Evolutionary conservation across 768 basidiomycete species (phyloP).

Genomic region (Termitomyces sp.): DNA sequence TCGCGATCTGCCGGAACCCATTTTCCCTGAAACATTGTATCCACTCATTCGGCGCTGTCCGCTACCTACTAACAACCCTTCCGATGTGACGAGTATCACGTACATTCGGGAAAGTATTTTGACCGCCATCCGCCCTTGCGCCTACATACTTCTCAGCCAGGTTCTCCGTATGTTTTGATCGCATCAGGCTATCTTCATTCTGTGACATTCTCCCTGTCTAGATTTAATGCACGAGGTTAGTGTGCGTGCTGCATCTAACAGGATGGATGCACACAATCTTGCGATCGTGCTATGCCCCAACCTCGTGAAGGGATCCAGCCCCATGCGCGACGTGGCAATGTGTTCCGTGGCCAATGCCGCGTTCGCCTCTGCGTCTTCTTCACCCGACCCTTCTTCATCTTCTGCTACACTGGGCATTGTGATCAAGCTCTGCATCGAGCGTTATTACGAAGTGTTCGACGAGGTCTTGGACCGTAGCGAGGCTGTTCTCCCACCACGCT

Average conservation of each 20-base stretch:
- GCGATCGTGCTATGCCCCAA: constrained; percentile 78
- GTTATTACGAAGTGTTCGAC: constrained; percentile 84
- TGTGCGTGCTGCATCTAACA: constrained; percentile 56
- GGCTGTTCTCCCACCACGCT: constrained; percentile 34
- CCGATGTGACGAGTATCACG: constrained; percentile 50
- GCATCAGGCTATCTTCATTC: constrained; percentile 1
- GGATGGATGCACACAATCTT: constrained; percentile 83
- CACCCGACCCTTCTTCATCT: constrained; percentile 16
- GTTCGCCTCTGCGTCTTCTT: background rate
- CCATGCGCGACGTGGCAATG: constrained; percentile 69
- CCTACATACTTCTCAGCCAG: constrained; percentile 68
- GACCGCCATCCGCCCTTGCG: constrained; percentile 63
- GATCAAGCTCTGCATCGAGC: constrained; percentile 73
- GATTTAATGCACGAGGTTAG: constrained; percentile 81
- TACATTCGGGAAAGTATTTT: constrained; percentile 71
- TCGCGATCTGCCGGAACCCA: constrained; percentile 70
- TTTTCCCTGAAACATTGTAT: constrained; percentile 73
- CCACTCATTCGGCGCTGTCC: constrained; percentile 67
- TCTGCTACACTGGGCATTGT: constrained; percentile 63
- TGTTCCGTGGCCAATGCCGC: constrained; percentile 56
- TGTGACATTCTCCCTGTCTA: constrained; percentile 20
- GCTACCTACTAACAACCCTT: constrained; percentile 39
- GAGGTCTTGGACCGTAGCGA: constrained; percentile 72
- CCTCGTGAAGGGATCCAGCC: constrained; percentile 65
- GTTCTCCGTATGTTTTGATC: constrained; percentile 47